Evolutionary conservation across 1,139 yeast species (phyloP).

Genomic region (Hansenula lynferdii): DNA sequence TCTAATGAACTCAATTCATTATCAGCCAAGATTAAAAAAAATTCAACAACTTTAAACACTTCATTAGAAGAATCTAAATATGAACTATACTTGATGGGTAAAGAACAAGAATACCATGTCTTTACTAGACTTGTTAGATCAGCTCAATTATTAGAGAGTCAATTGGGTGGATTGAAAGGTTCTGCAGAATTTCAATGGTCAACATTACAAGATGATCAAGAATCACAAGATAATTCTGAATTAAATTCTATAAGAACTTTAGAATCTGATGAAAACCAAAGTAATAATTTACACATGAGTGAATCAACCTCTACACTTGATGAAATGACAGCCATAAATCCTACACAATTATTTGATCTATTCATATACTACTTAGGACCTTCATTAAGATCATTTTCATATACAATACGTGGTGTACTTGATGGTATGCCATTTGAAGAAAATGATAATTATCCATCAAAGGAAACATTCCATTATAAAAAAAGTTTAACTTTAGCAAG

Average conservation of each 20-base stretch:
- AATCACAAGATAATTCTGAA: not conserved
- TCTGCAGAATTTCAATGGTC: constrained; percentile 66
- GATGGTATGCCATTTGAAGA: constrained; percentile 54
- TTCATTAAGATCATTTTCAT: constrained; percentile 61
- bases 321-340: constrained; percentile 23
- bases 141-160: constrained; percentile 48
- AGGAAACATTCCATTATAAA: constrained; percentile 38
- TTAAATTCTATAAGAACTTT: constrained; percentile 7
- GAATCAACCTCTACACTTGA: constrained; percentile 9
- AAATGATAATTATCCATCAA: constrained; percentile 30
- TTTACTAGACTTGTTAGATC: constrained; percentile 45
- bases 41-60: constrained; percentile 36
- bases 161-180: constrained; percentile 62
- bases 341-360: constrained; percentile 54
- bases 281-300: constrained; percentile 3
- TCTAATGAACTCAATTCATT: constrained; percentile 29
- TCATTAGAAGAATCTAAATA: constrained; percentile 56
- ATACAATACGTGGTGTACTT: constrained; percentile 59
- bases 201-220: constrained; percentile 30
- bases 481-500: constrained; percentile 49
- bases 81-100: constrained; percentile 53
- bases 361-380: constrained; percentile 71
- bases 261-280: constrained; percentile 8
- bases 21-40: constrained; percentile 36
- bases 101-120: constrained; percentile 46